Percentiles rank a stretch among this genome's conserved stretches.
Conservation (phyloP, 2,329 filamentous ascomycete species). For the Stylonectria norvegica region DNA sequence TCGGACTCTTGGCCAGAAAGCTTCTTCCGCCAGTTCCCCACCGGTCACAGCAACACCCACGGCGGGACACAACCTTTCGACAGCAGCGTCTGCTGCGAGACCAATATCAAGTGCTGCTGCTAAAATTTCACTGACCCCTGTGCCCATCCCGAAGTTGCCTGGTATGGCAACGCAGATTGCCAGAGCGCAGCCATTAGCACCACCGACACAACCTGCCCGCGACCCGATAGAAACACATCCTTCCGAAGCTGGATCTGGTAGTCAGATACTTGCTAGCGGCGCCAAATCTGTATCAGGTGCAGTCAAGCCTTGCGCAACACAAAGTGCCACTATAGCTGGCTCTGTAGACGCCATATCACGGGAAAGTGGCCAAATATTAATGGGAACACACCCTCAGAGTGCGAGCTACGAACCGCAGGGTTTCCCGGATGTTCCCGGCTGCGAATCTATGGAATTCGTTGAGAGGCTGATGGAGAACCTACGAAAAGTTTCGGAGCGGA, state of each 20-base stretch:
- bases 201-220: not conserved
- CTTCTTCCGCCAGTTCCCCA: constrained; percentile 3
- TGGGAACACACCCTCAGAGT: not conserved
- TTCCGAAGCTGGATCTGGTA: too few species aligned
- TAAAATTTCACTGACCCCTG: constrained; percentile 29
- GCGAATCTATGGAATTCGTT: constrained; percentile 47
- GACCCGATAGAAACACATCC: too few species aligned
- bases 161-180: constrained; percentile 7
- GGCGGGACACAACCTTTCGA: constrained; percentile 10
- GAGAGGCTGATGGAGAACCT: constrained; percentile 53
- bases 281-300: too few species aligned
- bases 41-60: constrained; percentile 1
- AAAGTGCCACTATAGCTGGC: too few species aligned
- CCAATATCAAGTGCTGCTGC: constrained; percentile 1
- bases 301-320: too few species aligned
- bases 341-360: too few species aligned
- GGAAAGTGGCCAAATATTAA: not conserved
- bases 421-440: constrained; percentile 41
- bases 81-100: constrained; percentile 7
- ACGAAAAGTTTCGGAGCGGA: constrained; percentile 36
- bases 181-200: not conserved
- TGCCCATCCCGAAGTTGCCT: constrained; percentile 31
- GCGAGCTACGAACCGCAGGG: constrained; percentile 24
- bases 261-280: too few species aligned
- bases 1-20: constrained; percentile 8